Conservation (phyloP, 768 basidiomycete species). For the Floccularia luteovirens region DNA sequence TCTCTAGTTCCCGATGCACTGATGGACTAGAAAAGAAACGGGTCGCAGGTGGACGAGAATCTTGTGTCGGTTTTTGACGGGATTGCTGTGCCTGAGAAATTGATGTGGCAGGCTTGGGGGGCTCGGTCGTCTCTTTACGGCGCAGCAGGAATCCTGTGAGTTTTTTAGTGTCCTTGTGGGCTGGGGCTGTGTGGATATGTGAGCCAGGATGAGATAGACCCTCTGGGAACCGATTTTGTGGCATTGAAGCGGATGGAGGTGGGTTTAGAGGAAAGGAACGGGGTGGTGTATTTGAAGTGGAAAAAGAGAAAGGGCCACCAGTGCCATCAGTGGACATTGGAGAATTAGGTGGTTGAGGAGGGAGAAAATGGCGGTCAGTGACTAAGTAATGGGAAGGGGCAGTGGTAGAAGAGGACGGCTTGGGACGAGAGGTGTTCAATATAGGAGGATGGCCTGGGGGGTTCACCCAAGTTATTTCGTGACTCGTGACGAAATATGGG, state of each 20-base stretch:
- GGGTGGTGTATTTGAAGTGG: constrained; percentile 6
- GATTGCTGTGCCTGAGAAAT: no score
- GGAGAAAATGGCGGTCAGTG: constrained; percentile 14
- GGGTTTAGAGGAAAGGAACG: constrained; percentile 12
- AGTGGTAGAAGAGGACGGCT: not conserved
- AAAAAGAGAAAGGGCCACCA: constrained; percentile 2
- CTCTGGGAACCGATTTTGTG: no score
- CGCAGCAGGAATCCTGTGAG: no score
- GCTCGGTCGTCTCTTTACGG: no score
- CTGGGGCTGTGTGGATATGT: no score
- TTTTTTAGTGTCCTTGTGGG: no score
- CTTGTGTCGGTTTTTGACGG: no score
- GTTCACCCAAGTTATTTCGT: constrained; percentile 15
- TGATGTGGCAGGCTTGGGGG: no score
- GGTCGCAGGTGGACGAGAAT: constrained; percentile 10
- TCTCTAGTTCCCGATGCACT: constrained; percentile 7
- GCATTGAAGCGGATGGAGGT: not conserved
- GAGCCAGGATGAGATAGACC: no score
- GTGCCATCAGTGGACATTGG: constrained; percentile 15
- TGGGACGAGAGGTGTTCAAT: constrained; percentile 13
- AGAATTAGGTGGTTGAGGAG: constrained; percentile 25
- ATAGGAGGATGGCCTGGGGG: constrained; percentile 24
- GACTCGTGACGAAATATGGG: constrained; percentile 30
- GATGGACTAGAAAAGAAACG: constrained; percentile 10
- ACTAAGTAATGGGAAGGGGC: constrained; percentile 8